phyloP scores from a whole-genome alignment of 2,329 filamentous ascomycete species.

The Calonectria montana region DNA sequence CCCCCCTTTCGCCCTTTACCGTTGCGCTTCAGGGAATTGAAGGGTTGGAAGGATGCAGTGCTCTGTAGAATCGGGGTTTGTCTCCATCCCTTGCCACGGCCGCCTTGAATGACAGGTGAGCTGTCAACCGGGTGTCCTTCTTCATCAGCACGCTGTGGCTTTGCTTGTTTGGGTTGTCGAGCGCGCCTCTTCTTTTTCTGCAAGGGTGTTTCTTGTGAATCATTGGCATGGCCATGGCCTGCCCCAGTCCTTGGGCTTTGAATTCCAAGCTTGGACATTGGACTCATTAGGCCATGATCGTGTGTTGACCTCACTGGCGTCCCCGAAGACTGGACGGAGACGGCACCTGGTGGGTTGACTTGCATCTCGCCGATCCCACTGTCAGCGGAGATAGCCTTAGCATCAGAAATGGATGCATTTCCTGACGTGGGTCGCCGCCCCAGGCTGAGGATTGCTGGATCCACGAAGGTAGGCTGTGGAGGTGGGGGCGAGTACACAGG shows the following conservation, averaged over 20 bases:
- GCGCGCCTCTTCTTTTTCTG: slow-evolving; percentile 48
- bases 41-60: slow-evolving; percentile 72
- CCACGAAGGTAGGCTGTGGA: slow-evolving; percentile 68
- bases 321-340: slow-evolving; percentile 6
- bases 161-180: slow-evolving; percentile 48
- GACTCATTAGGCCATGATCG: slow-evolving; percentile 40
- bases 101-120: slow-evolving; percentile 40
- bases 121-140: slow-evolving; percentile 39
- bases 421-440: slow-evolving; percentile 54
- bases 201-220: slow-evolving; percentile 36
- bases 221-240: slow-evolving; percentile 32
- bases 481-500: slow-evolving; percentile 43
- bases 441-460: slow-evolving; percentile 85
- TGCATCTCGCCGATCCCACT: slow-evolving; percentile 28
- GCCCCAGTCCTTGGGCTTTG: slow-evolving; percentile 29
- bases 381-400: slow-evolving; percentile 20
- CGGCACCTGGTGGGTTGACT: slow-evolving; percentile 7
- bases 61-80: slow-evolving; percentile 71
- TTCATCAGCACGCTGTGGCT: slow-evolving; percentile 41
- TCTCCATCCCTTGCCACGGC: slow-evolving; percentile 66
- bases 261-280: slow-evolving; percentile 42
- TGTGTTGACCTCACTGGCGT: slow-evolving; percentile 33
- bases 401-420: slow-evolving; percentile 39
- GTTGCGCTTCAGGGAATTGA: slow-evolving; percentile 69
- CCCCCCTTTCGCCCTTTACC: slow-evolving; percentile 56